phyloP scores from a whole-genome alignment of 805 yeast species.

The Yamadazyma phyllophila region DNA sequence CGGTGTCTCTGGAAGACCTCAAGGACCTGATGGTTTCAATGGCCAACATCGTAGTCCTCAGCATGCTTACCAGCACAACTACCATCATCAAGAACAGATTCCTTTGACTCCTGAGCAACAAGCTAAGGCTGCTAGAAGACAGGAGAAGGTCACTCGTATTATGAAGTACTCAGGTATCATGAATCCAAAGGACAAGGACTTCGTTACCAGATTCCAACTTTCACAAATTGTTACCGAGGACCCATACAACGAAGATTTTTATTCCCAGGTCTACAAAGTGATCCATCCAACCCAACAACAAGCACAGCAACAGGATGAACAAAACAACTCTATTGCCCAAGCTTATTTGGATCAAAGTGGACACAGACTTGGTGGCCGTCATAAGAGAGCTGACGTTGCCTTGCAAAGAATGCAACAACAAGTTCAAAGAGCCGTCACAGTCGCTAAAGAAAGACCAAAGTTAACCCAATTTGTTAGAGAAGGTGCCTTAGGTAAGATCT shows the following conservation, averaged over 20 bases:
- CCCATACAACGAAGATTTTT: conserved; percentile 95
- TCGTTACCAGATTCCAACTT: conserved; percentile 88
- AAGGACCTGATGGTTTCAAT: conserved; percentile 15
- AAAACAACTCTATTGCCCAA: conserved; percentile 81
- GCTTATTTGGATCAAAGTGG: conserved; percentile 91
- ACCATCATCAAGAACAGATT: conserved; percentile 20
- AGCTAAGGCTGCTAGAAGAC: conserved; percentile 62
- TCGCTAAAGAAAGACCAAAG: conserved; percentile 85
- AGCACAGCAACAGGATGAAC: conserved; percentile 50
- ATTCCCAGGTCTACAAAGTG: conserved; percentile 83
- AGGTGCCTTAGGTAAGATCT: conserved; percentile 88
- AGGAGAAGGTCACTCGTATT: conserved; percentile 71
- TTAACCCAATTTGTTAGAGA: conserved; percentile 63
- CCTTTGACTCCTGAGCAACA: conserved; percentile 65
- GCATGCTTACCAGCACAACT: conserved; percentile 13
- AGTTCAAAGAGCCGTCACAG: conserved; percentile 92
- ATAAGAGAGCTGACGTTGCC: conserved; percentile 83
- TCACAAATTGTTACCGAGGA: conserved; percentile 96
- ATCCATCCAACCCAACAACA: conserved; percentile 52
- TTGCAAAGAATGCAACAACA: conserved; percentile 97
- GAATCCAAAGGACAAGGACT: conserved; percentile 97
- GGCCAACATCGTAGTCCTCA: conserved; percentile 15
- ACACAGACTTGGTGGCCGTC: conserved; percentile 82
- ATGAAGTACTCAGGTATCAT: conserved; percentile 86
- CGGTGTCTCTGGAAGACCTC: conserved; percentile 13